Percentiles rank a stretch among this genome's conserved stretches.
Conservation (phyloP, 2,329 filamentous ascomycete genomes). For the Cercospora sesami region DNA sequence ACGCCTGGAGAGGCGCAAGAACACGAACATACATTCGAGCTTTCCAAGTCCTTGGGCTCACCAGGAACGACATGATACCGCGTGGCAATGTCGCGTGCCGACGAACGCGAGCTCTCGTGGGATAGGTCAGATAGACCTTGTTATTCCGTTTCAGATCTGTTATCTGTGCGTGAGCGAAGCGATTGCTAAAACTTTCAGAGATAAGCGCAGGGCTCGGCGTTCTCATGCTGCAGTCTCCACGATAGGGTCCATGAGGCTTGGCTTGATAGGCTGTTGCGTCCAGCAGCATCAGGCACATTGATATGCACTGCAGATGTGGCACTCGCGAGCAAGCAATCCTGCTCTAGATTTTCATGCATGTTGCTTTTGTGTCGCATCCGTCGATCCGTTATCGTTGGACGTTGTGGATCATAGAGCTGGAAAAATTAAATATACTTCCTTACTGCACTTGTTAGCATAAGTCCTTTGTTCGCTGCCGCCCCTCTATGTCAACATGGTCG, state of each 20-base stretch:
- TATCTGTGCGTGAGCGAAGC: conserved; percentile 13
- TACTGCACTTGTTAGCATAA: not conserved
- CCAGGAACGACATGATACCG: not conserved
- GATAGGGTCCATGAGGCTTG: conserved; percentile 10
- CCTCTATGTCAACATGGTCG: conserved; percentile 5
- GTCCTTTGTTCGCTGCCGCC: not conserved
- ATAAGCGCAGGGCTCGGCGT: conserved; percentile 14
- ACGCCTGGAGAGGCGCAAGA: not conserved
- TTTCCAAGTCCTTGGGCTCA: not conserved
- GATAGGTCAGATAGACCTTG: not conserved
- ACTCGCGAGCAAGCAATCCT: not conserved
- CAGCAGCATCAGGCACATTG: not conserved
- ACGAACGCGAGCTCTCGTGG: not conserved
- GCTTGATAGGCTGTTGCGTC: conserved; percentile 16
- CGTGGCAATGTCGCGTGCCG: not conserved
- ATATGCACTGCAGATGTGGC: conserved; percentile 12
- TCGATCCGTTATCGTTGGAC: not conserved
- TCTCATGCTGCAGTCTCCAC: conserved; percentile 8
- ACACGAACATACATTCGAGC: not conserved
- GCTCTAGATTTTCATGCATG: conserved; percentile 1
- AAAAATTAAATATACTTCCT: not conserved
- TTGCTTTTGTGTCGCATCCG: not conserved
- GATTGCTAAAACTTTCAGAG: conserved; percentile 15
- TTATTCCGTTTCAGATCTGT: not conserved
- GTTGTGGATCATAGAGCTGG: not conserved